Percentiles rank a stretch among this genome's conserved stretches.
phyloP scores from a whole-genome alignment of 164 flowering plant genomes.

The Euptelea pleiosperma region DNA sequence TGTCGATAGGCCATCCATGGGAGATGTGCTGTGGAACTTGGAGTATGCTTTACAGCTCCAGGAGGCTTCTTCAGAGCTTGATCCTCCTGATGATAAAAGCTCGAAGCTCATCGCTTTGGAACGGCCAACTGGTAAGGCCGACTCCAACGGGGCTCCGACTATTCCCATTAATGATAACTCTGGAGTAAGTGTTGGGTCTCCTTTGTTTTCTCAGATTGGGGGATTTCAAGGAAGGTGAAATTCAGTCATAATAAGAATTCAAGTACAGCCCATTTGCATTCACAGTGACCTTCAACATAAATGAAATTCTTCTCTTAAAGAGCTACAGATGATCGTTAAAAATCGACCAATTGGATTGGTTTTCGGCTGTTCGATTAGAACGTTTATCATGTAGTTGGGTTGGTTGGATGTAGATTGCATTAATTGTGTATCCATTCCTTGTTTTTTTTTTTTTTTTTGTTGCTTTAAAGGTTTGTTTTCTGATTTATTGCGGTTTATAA shows the following conservation, averaged over 20 bases:
- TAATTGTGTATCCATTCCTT: not conserved
- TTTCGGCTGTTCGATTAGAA: not conserved
- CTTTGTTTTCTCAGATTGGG: slow-evolving; percentile 32
- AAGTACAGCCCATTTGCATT: too few species aligned
- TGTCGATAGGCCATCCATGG: slow-evolving; percentile 85
- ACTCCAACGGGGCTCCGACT: not conserved
- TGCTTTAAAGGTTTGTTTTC: not conserved
- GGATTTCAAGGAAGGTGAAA: slow-evolving; percentile 50
- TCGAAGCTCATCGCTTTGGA: slow-evolving; percentile 25
- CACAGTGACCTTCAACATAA: too few species aligned
- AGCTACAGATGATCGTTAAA: not conserved
- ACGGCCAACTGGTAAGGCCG: slow-evolving; percentile 9
- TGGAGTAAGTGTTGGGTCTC: slow-evolving; percentile 28
- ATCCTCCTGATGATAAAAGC: slow-evolving; percentile 32
- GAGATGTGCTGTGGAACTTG: slow-evolving; percentile 88
- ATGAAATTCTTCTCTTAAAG: too few species aligned
- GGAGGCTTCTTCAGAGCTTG: slow-evolving; percentile 43
- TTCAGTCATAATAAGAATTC: too few species aligned
- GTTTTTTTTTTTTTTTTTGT: not conserved
- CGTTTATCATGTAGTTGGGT: not conserved
- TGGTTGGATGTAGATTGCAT: slow-evolving; percentile 6
- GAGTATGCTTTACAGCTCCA: slow-evolving; percentile 86
- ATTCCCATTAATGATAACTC: slow-evolving; percentile 25
- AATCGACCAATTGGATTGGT: not conserved
- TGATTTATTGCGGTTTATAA: too few species aligned